These are phyloP conservation scores for Neospora caninum DNA, from an alignment of 169 alveolate genomes.

Conservation along the genomic window DNA sequence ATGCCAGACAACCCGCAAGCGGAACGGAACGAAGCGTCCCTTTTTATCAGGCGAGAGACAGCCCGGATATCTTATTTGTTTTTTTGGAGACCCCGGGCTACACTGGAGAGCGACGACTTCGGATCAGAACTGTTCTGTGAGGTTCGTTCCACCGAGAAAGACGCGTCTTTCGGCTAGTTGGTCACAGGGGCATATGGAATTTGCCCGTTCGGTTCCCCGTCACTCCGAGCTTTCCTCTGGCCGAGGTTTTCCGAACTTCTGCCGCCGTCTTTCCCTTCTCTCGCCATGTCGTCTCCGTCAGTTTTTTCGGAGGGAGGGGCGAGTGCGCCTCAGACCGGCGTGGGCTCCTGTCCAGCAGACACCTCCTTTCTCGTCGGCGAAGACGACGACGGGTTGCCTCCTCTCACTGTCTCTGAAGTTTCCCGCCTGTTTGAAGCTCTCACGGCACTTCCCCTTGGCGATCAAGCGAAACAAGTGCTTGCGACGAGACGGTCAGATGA, in stretches of 20 bases:
- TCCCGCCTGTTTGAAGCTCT: not conserved
- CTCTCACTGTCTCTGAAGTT: not conserved
- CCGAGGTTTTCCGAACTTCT: not conserved
- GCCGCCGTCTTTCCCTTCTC: not conserved
- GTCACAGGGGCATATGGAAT: not conserved
- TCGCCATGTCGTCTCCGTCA: not conserved
- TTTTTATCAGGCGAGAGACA: too few species aligned
- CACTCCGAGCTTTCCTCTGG: not conserved
- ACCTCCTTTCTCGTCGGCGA: not conserved
- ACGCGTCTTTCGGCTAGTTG: too few species aligned
- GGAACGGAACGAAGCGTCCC: too few species aligned
- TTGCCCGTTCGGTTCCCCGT: not conserved
- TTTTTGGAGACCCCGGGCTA: too few species aligned
- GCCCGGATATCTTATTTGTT: too few species aligned
- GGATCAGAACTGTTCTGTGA: too few species aligned
- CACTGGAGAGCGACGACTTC: too few species aligned
- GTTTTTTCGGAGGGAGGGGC: not conserved
- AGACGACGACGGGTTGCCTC: conserved; percentile 10
- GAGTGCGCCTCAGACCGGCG: not conserved
- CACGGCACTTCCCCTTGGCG: not conserved
- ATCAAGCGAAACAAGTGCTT: not conserved
- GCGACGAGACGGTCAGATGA: not conserved
- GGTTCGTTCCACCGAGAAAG: too few species aligned
- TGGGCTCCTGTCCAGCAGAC: not conserved
- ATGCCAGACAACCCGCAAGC: too few species aligned